Percentiles rank a stretch among this genome's conserved stretches.
Evolutionary conservation across 495 filamentous ascomycete species (phyloP).

Genomic region (Neurospora sp.): DNA sequence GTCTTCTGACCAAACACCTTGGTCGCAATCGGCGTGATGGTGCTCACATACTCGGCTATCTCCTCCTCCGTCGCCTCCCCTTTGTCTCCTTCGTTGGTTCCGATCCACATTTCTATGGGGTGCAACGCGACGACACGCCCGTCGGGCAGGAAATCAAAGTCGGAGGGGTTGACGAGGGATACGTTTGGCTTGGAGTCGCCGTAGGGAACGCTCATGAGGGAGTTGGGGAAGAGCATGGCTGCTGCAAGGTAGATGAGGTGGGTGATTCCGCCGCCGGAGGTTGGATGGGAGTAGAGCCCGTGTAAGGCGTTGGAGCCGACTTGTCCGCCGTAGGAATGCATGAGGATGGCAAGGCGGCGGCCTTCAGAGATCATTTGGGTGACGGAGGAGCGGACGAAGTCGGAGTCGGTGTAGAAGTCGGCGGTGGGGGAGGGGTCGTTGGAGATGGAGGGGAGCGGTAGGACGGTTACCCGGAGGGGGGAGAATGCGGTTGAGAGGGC

Average conservation of each 20-base stretch:
- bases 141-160: not conserved
- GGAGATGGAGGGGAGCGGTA: not conserved
- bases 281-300: slow-evolving; percentile 11
- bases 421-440: not conserved
- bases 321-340: slow-evolving; percentile 29
- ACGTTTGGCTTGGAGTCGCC: not conserved
- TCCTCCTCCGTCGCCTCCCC: not conserved
- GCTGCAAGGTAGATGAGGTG: not conserved
- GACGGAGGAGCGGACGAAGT: not conserved
- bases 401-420: not conserved
- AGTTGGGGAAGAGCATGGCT: not conserved
- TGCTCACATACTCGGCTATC: not conserved
- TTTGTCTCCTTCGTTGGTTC: not conserved
- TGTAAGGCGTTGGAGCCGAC: slow-evolving; percentile 24
- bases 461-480: not conserved
- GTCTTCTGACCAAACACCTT: not conserved
- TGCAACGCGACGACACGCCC: not conserved
- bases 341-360: slow-evolving; percentile 14
- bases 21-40: not conserved
- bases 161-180: not conserved
- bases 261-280: not conserved
- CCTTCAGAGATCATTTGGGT: not conserved
- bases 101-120: not conserved
- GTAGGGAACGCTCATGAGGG: not conserved
- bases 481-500: slow-evolving; percentile 12